Percentiles rank a stretch among this genome's conserved stretches.
Evolutionary conservation across 371 early-diverging fungal genomes (phyloP).

Genomic region (Mycotypha africana): DNA sequence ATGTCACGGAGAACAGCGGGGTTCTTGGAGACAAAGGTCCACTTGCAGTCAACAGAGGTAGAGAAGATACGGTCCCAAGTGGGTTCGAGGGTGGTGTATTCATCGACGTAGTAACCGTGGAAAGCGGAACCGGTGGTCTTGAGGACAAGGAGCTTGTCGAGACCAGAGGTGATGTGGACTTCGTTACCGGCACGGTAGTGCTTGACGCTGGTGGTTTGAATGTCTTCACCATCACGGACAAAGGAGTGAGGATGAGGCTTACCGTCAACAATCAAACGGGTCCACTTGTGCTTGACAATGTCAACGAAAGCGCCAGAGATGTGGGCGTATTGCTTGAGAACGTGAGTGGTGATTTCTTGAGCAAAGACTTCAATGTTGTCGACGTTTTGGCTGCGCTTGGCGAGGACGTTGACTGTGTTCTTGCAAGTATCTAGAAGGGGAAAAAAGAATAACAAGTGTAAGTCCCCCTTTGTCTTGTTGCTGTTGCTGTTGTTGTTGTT

Average conservation of each 20-base stretch:
- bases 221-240: slow-evolving; percentile 73
- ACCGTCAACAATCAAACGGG: slow-evolving; percentile 65
- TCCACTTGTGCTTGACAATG: slow-evolving; percentile 74
- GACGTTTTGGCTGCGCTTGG: slow-evolving; percentile 67
- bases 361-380: slow-evolving; percentile 74
- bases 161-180: slow-evolving; percentile 53
- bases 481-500: too few species aligned
- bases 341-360: slow-evolving; percentile 63
- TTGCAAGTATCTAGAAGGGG: slow-evolving; percentile 66
- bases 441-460: too few species aligned
- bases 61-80: slow-evolving; percentile 80
- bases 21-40: slow-evolving; percentile 49
- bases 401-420: slow-evolving; percentile 77
- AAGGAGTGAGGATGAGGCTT: slow-evolving; percentile 77
- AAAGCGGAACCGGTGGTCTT: slow-evolving; percentile 85
- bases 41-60: slow-evolving; percentile 68
- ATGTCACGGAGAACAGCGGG: slow-evolving; percentile 34
- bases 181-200: slow-evolving; percentile 51
- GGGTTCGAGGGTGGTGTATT: slow-evolving; percentile 73
- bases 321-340: slow-evolving; percentile 68
- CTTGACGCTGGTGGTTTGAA: slow-evolving; percentile 56
- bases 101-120: slow-evolving; percentile 69
- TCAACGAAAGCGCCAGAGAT: slow-evolving; percentile 65
- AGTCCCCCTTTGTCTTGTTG: too few species aligned
- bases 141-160: slow-evolving; percentile 60